Evolutionary conservation across 345 rosid genomes (phyloP).

Genomic region (Moricandia arvensis): DNA sequence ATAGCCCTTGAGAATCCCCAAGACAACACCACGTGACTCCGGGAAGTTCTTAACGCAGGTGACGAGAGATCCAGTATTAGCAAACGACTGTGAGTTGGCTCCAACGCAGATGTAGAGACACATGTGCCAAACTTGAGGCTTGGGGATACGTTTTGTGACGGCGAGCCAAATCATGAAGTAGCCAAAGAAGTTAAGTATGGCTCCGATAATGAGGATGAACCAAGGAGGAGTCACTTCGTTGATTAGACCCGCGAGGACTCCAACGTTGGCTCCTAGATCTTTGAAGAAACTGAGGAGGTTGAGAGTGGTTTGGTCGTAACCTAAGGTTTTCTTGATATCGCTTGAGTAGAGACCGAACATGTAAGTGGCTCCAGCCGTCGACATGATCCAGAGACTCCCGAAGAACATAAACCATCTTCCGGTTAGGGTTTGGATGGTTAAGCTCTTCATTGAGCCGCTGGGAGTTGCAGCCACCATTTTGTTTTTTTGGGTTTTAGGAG

Average conservation of each 20-base stretch:
- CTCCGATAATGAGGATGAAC: constrained; percentile 46
- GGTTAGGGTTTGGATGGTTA: constrained; percentile 34
- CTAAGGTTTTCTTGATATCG: constrained; percentile 44
- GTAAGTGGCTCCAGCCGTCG: constrained; percentile 54
- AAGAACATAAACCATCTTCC: constrained; percentile 63
- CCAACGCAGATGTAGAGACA: constrained; percentile 52
- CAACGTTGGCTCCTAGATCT: constrained; percentile 57
- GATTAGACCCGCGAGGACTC: constrained; percentile 47
- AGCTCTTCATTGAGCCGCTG: constrained; percentile 36
- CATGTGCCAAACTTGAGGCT: constrained; percentile 56
- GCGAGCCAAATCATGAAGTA: constrained; percentile 54
- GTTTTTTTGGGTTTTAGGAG: constrained; percentile 4
- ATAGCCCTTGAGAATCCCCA: constrained; percentile 55
- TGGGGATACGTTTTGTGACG: constrained; percentile 42
- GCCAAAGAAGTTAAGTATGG: constrained; percentile 52
- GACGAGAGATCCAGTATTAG: constrained; percentile 53
- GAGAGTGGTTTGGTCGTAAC: constrained; percentile 54
- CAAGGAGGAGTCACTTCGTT: constrained; percentile 53
- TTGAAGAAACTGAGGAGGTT: constrained; percentile 51
- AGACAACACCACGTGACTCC: constrained; percentile 49
- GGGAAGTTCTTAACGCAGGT: constrained; percentile 65
- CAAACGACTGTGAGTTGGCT: constrained; percentile 57
- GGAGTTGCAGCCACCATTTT: constrained; percentile 29
- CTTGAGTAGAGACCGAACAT: constrained; percentile 51
- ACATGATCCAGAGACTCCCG: constrained; percentile 44